phyloP scores from a whole-genome alignment of 164 flowering plant species.

The Nelumbo lutea region DNA sequence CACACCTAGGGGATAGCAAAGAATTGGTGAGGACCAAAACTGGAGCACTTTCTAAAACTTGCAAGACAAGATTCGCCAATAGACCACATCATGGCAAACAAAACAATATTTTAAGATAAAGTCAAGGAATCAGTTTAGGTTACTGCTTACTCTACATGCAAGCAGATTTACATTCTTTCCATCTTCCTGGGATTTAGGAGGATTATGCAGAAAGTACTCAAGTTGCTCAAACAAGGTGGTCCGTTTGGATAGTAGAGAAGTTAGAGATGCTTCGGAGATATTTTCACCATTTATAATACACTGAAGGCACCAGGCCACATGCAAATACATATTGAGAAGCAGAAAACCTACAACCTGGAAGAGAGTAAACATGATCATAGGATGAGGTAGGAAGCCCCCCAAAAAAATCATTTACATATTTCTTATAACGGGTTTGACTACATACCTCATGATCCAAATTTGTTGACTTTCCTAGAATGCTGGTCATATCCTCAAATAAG shows the following conservation, averaged over 20 bases:
- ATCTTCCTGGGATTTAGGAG: conserved; percentile 31
- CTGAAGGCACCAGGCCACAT: conserved; percentile 76
- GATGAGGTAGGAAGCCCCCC: background rate
- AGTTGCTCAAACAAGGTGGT: conserved; percentile 60
- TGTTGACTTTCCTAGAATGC: conserved; percentile 40
- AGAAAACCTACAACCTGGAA: conserved; percentile 70
- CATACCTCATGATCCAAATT: conserved; percentile 76
- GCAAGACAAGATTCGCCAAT: background rate
- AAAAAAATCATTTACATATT: background rate
- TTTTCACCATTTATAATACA: conserved; percentile 49
- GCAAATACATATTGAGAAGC: conserved; percentile 87
- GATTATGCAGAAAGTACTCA: conserved; percentile 39
- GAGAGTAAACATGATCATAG: conserved; percentile 8
- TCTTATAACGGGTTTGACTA: background rate
- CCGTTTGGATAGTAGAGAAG: conserved; percentile 65
- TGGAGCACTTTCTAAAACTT: conserved; percentile 3
- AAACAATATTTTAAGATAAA: background rate
- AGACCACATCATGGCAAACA: background rate
- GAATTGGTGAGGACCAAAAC: conserved; percentile 10
- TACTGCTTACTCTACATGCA: conserved; percentile 63
- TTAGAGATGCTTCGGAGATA: conserved; percentile 55
- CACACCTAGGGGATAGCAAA: conserved; percentile 54
- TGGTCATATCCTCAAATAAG: conserved; percentile 53
- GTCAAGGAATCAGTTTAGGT: conserved; percentile 1
- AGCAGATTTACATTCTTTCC: conserved; percentile 43